Conservation (phyloP, 176 grass and related monocot genomes). For the Luzula sylvatica region DNA sequence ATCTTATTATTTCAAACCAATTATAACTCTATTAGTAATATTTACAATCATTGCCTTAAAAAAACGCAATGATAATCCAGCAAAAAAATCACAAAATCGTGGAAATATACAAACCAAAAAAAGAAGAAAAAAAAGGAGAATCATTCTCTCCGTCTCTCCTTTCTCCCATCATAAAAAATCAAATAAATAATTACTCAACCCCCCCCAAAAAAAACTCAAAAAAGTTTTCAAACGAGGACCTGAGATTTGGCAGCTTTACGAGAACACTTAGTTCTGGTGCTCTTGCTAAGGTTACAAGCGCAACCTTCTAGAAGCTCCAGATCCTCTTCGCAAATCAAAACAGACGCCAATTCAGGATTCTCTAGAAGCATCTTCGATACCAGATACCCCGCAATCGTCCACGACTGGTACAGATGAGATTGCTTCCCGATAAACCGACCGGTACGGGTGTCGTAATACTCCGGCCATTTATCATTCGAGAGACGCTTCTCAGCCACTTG, state of each 20-base stretch:
- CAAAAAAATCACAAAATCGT: too few relatives aligned
- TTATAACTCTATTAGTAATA: not conserved
- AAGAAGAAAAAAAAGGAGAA: too few relatives aligned
- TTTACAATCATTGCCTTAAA: slow-evolving; percentile 11
- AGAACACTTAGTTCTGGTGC: slow-evolving; percentile 78
- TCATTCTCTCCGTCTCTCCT: not conserved
- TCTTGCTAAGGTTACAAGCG: slow-evolving; percentile 74
- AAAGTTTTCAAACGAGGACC: slow-evolving; percentile 52
- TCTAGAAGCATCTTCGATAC: slow-evolving; percentile 73
- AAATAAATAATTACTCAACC: too few relatives aligned
- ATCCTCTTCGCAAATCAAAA: slow-evolving; percentile 85
- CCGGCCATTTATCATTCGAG: slow-evolving; percentile 80
- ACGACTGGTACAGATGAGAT: slow-evolving; percentile 77
- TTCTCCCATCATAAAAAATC: not conserved
- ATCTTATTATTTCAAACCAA: slow-evolving; percentile 1
- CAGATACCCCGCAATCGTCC: slow-evolving; percentile 87
- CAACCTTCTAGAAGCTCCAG: slow-evolving; percentile 87
- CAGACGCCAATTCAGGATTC: slow-evolving; percentile 60
- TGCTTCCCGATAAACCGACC: slow-evolving; percentile 93
- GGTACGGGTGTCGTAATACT: slow-evolving; percentile 80
- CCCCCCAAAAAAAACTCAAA: not conserved
- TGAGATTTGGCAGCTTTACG: slow-evolving; percentile 69
- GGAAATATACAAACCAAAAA: too few relatives aligned
- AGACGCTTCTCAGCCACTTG: slow-evolving; percentile 72
- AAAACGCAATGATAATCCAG: too few relatives aligned